phyloP scores from a whole-genome alignment of 805 yeast genomes.

The Barnettozyma populi region DNA sequence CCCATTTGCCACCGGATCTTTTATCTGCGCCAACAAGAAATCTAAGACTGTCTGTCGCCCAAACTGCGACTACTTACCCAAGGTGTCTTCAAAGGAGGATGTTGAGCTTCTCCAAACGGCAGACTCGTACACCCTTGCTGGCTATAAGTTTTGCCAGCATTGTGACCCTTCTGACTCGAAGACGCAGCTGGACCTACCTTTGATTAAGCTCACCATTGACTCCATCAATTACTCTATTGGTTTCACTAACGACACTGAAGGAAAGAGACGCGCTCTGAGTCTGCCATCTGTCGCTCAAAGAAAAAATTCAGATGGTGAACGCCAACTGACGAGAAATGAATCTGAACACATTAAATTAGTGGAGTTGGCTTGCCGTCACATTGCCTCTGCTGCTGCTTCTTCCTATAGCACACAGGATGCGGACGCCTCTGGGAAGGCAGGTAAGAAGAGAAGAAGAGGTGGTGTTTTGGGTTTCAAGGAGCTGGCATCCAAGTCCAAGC shows the following conservation, averaged over 20 bases:
- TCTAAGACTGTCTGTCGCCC: slow-evolving; percentile 55
- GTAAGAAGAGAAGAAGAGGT: slow-evolving; percentile 59
- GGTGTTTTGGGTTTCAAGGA: slow-evolving; percentile 82
- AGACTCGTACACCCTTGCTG: slow-evolving; percentile 38
- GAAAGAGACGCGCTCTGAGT: slow-evolving; percentile 23
- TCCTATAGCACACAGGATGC: slow-evolving; percentile 27
- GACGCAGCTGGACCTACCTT: slow-evolving; percentile 15
- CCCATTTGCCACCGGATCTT: slow-evolving; percentile 58
- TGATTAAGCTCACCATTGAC: slow-evolving; percentile 45
- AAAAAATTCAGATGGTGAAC: slow-evolving; percentile 9
- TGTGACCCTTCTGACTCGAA: slow-evolving; percentile 46
- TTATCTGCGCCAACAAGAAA: slow-evolving; percentile 44
- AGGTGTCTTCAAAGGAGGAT: slow-evolving; percentile 34
- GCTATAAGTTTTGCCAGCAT: slow-evolving; percentile 45
- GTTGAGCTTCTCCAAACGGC: slow-evolving; percentile 39
- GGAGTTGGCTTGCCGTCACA: slow-evolving; percentile 76
- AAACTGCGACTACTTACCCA: slow-evolving; percentile 50
- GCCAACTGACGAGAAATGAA: slow-evolving; percentile 48
- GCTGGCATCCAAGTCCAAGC: slow-evolving; percentile 74
- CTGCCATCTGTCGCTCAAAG: slow-evolving; percentile 19
- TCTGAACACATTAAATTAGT: slow-evolving; percentile 65
- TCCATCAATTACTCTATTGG: slow-evolving; percentile 54
- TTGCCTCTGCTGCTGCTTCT: slow-evolving; percentile 71
- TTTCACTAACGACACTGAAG: slow-evolving; percentile 29
- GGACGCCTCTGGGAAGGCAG: slow-evolving; percentile 2